phyloP scores from a whole-genome alignment of 495 filamentous ascomycete species.

The Articulospora tetracladia region DNA sequence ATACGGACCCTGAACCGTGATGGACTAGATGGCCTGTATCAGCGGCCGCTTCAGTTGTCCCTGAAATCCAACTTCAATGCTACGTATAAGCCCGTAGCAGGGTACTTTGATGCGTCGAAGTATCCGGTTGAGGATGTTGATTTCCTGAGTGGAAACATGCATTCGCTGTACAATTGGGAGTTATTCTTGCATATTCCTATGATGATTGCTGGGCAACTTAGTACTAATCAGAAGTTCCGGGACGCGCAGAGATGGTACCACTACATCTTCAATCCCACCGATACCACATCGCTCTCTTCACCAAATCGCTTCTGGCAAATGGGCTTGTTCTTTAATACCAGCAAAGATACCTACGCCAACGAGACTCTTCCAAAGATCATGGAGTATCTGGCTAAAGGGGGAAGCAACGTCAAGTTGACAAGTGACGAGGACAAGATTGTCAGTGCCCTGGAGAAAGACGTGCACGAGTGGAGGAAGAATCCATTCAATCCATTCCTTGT shows the following conservation, averaged over 20 bases:
- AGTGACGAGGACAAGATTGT: background rate
- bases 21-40: background rate
- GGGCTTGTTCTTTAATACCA: background rate
- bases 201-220: constrained; percentile 21
- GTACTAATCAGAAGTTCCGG: constrained; percentile 28
- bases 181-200: constrained; percentile 27
- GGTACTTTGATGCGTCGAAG: background rate
- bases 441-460: background rate
- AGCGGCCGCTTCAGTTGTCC: background rate
- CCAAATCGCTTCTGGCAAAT: background rate
- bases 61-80: background rate
- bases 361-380: background rate
- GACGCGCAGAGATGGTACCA: constrained; percentile 25
- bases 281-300: background rate
- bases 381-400: background rate
- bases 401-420: background rate
- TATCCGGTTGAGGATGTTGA: background rate
- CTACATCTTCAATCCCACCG: constrained; percentile 30
- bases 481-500: constrained; percentile 25
- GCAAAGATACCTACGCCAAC: background rate
- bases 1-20: background rate
- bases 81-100: background rate
- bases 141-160: background rate
- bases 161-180: constrained; percentile 34
- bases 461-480: constrained; percentile 22